Conservation (phyloP, 2,329 filamentous ascomycete species). For the Aspergillus sp. region DNA sequence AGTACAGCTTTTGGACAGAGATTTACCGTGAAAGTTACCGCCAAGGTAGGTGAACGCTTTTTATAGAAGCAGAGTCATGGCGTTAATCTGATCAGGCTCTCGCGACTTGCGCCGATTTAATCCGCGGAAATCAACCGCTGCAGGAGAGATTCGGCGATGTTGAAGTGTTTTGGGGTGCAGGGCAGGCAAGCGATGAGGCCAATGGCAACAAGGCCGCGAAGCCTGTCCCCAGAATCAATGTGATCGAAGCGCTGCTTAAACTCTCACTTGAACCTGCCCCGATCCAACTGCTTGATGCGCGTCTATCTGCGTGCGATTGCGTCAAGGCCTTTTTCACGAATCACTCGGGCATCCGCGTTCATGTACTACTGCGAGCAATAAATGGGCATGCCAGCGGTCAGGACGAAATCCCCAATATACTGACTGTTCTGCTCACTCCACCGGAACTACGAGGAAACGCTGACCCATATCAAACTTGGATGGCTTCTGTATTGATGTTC, state of each 20-base stretch:
- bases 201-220: slow-evolving; percentile 45
- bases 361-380: slow-evolving; percentile 86
- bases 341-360: slow-evolving; percentile 75
- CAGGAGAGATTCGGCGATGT: slow-evolving; percentile 90
- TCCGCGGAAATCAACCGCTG: slow-evolving; percentile 73
- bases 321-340: slow-evolving; percentile 89
- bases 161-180: slow-evolving; percentile 59
- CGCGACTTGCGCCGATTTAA: slow-evolving; percentile 81
- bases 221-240: slow-evolving; percentile 68
- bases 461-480: slow-evolving; percentile 88
- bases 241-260: slow-evolving; percentile 90
- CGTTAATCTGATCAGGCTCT: slow-evolving; percentile 60
- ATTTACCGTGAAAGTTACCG: slow-evolving; percentile 74
- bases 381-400: slow-evolving; percentile 76
- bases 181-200: slow-evolving; percentile 21
- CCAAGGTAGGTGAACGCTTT: slow-evolving; percentile 58
- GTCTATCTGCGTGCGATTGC: slow-evolving; percentile 83
- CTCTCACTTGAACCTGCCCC: slow-evolving; percentile 70
- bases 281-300: slow-evolving; percentile 70
- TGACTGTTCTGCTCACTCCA: slow-evolving; percentile 76
- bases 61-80: slow-evolving; percentile 13
- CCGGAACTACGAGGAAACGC: slow-evolving; percentile 59
- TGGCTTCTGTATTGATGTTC: slow-evolving; percentile 82
- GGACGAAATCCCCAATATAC: slow-evolving; percentile 82
- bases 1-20: slow-evolving; percentile 76